A percentile compares a stretch with the other conserved stretches of the same genome.
Conservation (phyloP, 2,329 filamentous ascomycete species). For the Calonectria pauciramosa region DNA sequence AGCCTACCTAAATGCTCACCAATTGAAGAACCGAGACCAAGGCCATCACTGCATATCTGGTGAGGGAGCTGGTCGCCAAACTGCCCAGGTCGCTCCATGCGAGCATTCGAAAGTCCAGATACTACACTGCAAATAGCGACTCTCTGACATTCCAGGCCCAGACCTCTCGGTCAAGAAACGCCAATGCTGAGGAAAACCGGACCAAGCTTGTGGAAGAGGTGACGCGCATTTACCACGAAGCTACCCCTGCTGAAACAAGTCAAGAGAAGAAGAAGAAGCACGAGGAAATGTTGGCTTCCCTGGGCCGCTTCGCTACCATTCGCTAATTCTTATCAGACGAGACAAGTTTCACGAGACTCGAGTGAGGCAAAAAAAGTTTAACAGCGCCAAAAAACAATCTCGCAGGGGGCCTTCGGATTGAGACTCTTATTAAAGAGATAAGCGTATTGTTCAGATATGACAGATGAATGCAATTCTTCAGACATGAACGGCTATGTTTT, state of each 20-base stretch:
- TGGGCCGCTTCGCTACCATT: background rate
- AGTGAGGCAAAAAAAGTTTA: slow-evolving; percentile 63
- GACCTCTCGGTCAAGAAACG: slow-evolving; percentile 63
- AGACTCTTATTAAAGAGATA: slow-evolving; percentile 8
- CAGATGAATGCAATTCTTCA: background rate
- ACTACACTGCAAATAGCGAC: slow-evolving; percentile 66
- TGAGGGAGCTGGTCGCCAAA: slow-evolving; percentile 59
- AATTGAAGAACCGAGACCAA: slow-evolving; percentile 70
- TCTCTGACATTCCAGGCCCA: slow-evolving; percentile 69
- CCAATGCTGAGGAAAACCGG: slow-evolving; percentile 68
- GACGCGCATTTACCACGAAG: slow-evolving; percentile 60
- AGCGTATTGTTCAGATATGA: background rate
- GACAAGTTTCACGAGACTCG: slow-evolving; percentile 61
- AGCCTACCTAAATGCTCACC: slow-evolving; percentile 55
- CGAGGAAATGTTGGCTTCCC: slow-evolving; percentile 57
- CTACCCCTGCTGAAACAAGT: slow-evolving; percentile 62
- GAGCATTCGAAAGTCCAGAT: slow-evolving; percentile 64
- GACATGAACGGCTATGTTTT: background rate
- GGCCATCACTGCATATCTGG: slow-evolving; percentile 66
- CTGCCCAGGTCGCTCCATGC: slow-evolving; percentile 64
- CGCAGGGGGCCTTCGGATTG: slow-evolving; percentile 55
- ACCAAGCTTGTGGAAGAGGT: slow-evolving; percentile 64
- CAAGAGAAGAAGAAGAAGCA: slow-evolving; percentile 63
- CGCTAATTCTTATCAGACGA: slow-evolving; percentile 53
- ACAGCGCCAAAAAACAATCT: slow-evolving; percentile 64